Conservation (phyloP, 306 rosid genomes). For the Glycine tomentella region DNA sequence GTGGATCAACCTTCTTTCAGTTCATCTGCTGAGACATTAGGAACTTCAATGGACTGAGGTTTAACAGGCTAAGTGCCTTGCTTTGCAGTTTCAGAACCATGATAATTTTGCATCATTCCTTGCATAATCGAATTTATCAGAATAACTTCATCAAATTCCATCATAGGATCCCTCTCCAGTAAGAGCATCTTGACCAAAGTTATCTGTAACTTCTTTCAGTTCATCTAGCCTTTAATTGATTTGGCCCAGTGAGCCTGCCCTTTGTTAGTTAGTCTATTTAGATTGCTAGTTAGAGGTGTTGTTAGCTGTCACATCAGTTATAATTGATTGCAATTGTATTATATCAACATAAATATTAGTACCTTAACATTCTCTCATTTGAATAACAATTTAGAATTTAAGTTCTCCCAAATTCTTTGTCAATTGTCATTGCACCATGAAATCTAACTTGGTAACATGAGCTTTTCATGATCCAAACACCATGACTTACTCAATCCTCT, state of each 20-base stretch:
- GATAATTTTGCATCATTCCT: no score
- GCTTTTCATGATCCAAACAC: not conserved
- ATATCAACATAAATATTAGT: not conserved
- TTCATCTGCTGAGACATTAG: slow-evolving; percentile 92
- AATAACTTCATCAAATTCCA: no score
- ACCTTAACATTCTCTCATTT: not conserved
- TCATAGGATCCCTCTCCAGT: slow-evolving; percentile 97
- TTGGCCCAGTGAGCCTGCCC: not conserved
- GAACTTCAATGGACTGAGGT: no score
- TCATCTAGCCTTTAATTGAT: no score
- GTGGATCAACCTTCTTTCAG: slow-evolving; percentile 88
- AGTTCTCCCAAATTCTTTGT: not conserved
- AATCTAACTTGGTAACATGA: not conserved
- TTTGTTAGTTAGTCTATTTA: not conserved
- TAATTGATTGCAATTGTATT: not conserved
- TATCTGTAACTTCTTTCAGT: slow-evolving; percentile 77
- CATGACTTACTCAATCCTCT: no score
- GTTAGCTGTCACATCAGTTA: not conserved
- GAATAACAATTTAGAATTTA: not conserved
- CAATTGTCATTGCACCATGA: slow-evolving; percentile 15
- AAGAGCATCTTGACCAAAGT: slow-evolving; percentile 74
- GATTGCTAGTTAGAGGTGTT: no score
- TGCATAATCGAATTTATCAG: no score
- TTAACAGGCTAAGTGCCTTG: no score
- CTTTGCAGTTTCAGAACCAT: no score